A percentile compares a stretch with the other conserved stretches of the same genome.
These are phyloP conservation scores for Cordia subcordata DNA, from an alignment of 257 asterid species.

Conservation along the genomic window DNA sequence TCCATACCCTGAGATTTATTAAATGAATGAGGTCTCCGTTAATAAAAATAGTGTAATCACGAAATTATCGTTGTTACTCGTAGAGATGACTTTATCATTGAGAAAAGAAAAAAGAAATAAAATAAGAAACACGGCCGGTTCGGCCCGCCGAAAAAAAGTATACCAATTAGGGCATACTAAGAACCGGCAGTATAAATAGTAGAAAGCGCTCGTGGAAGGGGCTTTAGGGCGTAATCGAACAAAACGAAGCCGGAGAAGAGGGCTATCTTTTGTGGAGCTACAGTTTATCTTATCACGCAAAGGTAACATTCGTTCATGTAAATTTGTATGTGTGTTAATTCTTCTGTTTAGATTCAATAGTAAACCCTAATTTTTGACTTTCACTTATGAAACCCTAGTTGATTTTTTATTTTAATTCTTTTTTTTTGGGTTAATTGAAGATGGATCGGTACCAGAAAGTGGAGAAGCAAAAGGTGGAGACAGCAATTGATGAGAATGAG, in stretches of 20 bases:
- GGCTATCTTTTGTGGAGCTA: conserved; percentile 36
- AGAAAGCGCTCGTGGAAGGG: not conserved
- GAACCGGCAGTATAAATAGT: conserved; percentile 26
- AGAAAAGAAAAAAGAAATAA: too few relatives aligned
- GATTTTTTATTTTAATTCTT: not conserved
- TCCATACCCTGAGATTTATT: too few relatives aligned
- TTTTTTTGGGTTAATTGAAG: conserved; percentile 10
- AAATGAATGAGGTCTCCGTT: too few relatives aligned
- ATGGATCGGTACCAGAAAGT: conserved; percentile 79
- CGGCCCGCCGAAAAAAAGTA: not conserved
- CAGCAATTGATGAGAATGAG: conserved; percentile 62
- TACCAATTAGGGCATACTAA: conserved; percentile 24
- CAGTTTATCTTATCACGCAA: conserved; percentile 7
- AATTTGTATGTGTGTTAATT: not conserved
- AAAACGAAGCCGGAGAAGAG: conserved; percentile 56
- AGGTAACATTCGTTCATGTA: too few relatives aligned
- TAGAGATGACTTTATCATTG: too few relatives aligned
- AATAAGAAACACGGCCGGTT: conserved; percentile 16
- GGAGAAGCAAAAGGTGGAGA: conserved; percentile 59
- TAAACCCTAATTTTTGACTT: too few relatives aligned
- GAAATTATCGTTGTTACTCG: too few relatives aligned
- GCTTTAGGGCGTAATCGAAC: conserved; percentile 39
- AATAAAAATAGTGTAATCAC: too few relatives aligned
- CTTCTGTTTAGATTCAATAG: too few relatives aligned
- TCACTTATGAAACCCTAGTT: too few relatives aligned